These are phyloP conservation scores for Lentinula sp. DNA, from an alignment of 768 basidiomycete species.

Conservation along the genomic window DNA sequence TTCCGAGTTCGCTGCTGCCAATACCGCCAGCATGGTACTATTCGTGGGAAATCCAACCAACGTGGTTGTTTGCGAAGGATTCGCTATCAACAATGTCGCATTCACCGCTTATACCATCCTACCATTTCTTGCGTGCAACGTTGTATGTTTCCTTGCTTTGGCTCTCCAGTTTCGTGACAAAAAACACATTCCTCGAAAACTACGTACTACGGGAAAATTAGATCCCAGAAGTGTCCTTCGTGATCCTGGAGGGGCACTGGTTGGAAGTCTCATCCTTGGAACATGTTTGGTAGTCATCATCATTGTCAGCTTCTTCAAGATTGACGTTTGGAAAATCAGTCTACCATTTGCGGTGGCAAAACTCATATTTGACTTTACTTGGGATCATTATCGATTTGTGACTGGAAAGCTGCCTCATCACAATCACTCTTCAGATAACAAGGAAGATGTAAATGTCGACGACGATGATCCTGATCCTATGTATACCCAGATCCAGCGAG, in stretches of 20 bases:
- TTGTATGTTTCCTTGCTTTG: conserved; percentile 58
- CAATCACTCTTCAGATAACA: conserved; percentile 13
- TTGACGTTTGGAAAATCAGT: conserved; percentile 82
- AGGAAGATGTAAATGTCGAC: conserved; percentile 6
- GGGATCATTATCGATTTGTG: conserved; percentile 47
- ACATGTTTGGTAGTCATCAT: conserved; percentile 69
- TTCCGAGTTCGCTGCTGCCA: conserved; percentile 72
- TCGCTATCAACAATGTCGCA: conserved; percentile 66
- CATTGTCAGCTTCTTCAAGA: conserved; percentile 65
- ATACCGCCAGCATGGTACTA: conserved; percentile 67
- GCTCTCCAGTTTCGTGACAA: conserved; percentile 50
- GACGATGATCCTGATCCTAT: conserved; percentile 9
- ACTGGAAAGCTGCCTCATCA: conserved; percentile 19
- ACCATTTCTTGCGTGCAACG: conserved; percentile 64
- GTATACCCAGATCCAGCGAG: conserved; percentile 8
- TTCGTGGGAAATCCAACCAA: conserved; percentile 95
- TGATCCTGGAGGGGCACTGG: conserved; percentile 68
- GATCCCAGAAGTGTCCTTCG: conserved; percentile 57
- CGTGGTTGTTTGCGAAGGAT: conserved; percentile 86
- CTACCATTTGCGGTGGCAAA: conserved; percentile 76
- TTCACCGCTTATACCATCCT: conserved; percentile 82
- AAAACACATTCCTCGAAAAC: conserved; percentile 45
- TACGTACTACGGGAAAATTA: conserved; percentile 29
- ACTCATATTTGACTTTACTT: conserved; percentile 57
- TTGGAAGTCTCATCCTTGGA: conserved; percentile 64